phyloP scores from a whole-genome alignment of 352 stramenopile species.

The Thalassiosira exigua region DNA sequence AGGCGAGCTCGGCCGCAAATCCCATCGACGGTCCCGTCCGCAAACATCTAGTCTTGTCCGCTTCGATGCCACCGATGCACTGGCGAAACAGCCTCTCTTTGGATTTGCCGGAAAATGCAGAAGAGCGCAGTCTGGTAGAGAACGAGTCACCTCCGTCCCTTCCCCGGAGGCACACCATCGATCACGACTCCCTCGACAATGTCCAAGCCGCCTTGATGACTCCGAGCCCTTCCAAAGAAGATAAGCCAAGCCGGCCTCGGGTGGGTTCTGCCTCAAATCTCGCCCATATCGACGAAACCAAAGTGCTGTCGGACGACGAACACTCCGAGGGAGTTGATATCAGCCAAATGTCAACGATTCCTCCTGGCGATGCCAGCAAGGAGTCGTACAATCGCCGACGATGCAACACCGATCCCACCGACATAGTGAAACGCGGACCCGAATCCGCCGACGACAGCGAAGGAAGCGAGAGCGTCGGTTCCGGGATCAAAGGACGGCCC shows the following conservation, averaged over 20 bases:
- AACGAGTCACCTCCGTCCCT: too few relatives aligned
- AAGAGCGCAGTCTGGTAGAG: too few relatives aligned
- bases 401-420: constrained; percentile 36
- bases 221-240: neutral
- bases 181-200: neutral
- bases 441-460: neutral
- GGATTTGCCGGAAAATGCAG: too few relatives aligned
- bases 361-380: neutral
- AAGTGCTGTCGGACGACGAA: constrained; percentile 14
- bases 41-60: neutral
- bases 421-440: neutral
- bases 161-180: neutral
- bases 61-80: neutral
- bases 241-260: neutral
- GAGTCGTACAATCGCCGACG: constrained; percentile 14
- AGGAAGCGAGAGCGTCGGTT: neutral
- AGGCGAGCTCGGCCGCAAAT: neutral
- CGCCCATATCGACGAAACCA: constrained; percentile 29
- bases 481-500: neutral
- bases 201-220: neutral
- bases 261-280: constrained; percentile 3
- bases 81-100: too few relatives aligned
- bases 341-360: neutral
- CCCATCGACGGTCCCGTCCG: neutral
- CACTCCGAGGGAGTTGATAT: neutral